phyloP scores from a whole-genome alignment of 1,139 yeast genomes.

The Geotrichum histeridarum region DNA sequence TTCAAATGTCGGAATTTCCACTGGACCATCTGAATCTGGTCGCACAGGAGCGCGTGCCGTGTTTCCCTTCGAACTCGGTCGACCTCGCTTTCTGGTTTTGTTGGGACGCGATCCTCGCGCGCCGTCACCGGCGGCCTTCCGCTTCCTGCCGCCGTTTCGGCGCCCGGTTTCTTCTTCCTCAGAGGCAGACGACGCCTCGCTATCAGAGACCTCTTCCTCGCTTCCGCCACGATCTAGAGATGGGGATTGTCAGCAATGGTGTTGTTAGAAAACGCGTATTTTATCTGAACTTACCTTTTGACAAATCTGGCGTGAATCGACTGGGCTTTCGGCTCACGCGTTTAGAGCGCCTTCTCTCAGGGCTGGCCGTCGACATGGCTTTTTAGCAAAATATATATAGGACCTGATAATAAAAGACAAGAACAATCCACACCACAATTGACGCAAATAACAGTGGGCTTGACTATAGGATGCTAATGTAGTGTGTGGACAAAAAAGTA shows the following conservation, averaged over 20 bases:
- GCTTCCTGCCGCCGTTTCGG: neutral
- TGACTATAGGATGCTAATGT: neutral
- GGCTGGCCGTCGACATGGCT: neutral
- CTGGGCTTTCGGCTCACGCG: constrained; percentile 10
- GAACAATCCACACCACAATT: neutral
- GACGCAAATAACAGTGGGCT: neutral
- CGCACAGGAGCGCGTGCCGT: neutral
- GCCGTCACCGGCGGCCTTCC: constrained; percentile 3
- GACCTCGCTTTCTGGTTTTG: constrained; percentile 7
- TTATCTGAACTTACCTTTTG: neutral
- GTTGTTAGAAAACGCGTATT: neutral
- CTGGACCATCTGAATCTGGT: neutral
- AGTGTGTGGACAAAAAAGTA: neutral
- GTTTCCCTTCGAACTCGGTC: neutral
- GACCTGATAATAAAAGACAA: neutral
- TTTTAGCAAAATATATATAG: neutral
- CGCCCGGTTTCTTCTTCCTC: constrained; percentile 1
- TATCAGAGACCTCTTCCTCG: constrained; percentile 2
- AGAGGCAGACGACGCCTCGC: constrained; percentile 7
- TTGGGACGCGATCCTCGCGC: neutral
- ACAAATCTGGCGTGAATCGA: constrained; percentile 5
- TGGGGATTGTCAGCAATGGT: neutral
- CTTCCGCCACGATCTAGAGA: neutral
- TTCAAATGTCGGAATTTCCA: constrained; percentile 16
- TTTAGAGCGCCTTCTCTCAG: constrained; percentile 8